Percentiles rank a stretch among this genome's conserved stretches.
These are phyloP conservation scores for Beauveria asiatica DNA, from an alignment of 2,329 filamentous ascomycete species.

Conservation along the genomic window DNA sequence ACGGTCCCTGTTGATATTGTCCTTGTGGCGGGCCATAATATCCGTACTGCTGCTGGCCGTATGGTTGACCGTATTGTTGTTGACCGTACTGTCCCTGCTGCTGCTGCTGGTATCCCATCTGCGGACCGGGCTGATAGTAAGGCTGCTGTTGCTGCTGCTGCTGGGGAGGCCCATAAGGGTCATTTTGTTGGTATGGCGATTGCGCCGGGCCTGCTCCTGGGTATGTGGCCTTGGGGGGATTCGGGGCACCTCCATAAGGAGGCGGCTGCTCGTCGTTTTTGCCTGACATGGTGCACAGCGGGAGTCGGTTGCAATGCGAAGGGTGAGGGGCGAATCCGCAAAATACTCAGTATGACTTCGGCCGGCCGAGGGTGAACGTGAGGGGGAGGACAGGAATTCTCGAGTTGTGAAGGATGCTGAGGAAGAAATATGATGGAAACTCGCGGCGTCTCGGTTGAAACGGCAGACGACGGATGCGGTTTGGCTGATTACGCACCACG, in stretches of 20 bases:
- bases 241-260: conserved; percentile 33
- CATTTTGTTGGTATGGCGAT: conserved; percentile 21
- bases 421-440: conserved; percentile 6
- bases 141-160: conserved; percentile 21
- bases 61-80: conserved; percentile 24
- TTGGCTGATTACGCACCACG: conserved; percentile 7
- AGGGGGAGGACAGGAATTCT: not conserved
- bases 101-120: conserved; percentile 37
- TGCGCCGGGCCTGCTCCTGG: conserved; percentile 31
- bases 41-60: conserved; percentile 34
- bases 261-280: conserved; percentile 44
- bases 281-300: conserved; percentile 28
- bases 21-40: not conserved
- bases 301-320: not conserved
- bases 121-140: conserved; percentile 31
- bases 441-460: not conserved
- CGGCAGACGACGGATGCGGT: conserved; percentile 5
- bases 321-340: too few species aligned
- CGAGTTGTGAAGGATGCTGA: not conserved
- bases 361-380: not conserved
- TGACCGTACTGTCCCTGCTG: conserved; percentile 17
- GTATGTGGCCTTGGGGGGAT: conserved; percentile 36
- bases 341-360: not conserved
- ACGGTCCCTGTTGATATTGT: conserved; percentile 4
- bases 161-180: conserved; percentile 21